A percentile compares a stretch with the other conserved stretches of the same genome.
These are phyloP conservation scores for Diddensiella caesifluorescens DNA, from an alignment of 805 yeast species.

Conservation along the genomic window DNA sequence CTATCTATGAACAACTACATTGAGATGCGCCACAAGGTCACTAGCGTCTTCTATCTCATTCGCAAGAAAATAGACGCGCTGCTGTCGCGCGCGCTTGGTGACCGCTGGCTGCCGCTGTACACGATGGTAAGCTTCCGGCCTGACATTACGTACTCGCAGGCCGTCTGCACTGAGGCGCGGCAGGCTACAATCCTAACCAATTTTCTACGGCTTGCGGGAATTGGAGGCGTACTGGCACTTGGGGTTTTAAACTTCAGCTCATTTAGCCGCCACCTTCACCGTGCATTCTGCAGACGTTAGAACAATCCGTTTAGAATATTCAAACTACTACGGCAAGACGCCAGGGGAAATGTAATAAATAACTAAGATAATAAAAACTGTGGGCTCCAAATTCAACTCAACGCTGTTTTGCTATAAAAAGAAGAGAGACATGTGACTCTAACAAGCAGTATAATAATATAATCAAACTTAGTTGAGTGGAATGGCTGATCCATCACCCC, in stretches of 20 bases:
- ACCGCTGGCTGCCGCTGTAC: constrained; percentile 77
- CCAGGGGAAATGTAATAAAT: too few relatives aligned
- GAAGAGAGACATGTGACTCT: too few relatives aligned
- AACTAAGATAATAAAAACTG: too few relatives aligned
- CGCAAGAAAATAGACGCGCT: constrained; percentile 65
- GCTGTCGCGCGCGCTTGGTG: constrained; percentile 54
- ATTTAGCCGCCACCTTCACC: too few relatives aligned
- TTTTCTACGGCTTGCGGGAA: constrained; percentile 7
- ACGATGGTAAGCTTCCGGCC: constrained; percentile 88
- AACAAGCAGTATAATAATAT: too few relatives aligned
- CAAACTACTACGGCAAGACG: too few relatives aligned
- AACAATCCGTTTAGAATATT: too few relatives aligned
- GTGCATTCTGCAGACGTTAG: too few relatives aligned
- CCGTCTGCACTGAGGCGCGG: constrained; percentile 47
- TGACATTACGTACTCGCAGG: constrained; percentile 72
- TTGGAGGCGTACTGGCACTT: constrained; percentile 5
- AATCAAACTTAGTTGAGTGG: constrained; percentile 3
- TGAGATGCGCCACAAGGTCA: constrained; percentile 83
- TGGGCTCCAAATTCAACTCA: too few relatives aligned
- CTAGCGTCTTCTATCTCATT: constrained; percentile 51
- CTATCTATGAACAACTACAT: constrained; percentile 75
- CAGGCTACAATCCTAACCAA: constrained; percentile 48
- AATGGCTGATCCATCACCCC: constrained; percentile 24
- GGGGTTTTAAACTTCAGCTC: too few relatives aligned
- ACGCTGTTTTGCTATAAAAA: too few relatives aligned